These are phyloP conservation scores for Teunomyces funiuensis DNA, from an alignment of 805 yeast species.

Conservation along the genomic window DNA sequence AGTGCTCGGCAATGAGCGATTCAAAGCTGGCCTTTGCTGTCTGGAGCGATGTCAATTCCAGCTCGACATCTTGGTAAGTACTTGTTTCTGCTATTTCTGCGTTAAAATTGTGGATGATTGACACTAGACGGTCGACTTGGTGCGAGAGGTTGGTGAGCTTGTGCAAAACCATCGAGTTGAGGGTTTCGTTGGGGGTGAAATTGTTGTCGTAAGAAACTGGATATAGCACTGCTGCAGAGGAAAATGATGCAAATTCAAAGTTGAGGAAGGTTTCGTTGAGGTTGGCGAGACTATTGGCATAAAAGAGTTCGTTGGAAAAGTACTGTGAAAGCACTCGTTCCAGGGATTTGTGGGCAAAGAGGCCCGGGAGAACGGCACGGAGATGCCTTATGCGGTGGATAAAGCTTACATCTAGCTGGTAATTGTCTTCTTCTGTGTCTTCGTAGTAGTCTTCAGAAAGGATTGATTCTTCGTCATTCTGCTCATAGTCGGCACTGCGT, in stretches of 20 bases:
- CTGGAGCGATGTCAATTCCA: slow-evolving; percentile 7
- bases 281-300: slow-evolving; percentile 13
- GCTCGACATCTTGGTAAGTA: background rate
- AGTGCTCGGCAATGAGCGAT: slow-evolving; percentile 8
- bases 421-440: background rate
- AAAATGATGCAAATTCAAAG: slow-evolving; percentile 9
- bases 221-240: slow-evolving; percentile 4
- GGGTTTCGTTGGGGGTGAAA: slow-evolving; percentile 3
- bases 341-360: slow-evolving; percentile 4
- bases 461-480: slow-evolving; percentile 2
- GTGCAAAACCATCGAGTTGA: slow-evolving; percentile 3
- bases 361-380: slow-evolving; percentile 8
- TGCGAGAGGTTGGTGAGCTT: slow-evolving; percentile 8
- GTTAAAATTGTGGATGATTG: slow-evolving; percentile 12
- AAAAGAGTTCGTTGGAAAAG: slow-evolving; percentile 16
- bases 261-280: slow-evolving; percentile 12
- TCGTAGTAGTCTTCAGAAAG: background rate
- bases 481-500: slow-evolving; percentile 1
- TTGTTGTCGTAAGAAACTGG: slow-evolving; percentile 3
- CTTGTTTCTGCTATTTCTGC: background rate
- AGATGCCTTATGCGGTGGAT: slow-evolving; percentile 1
- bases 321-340: slow-evolving; percentile 8
- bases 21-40: slow-evolving; percentile 8
- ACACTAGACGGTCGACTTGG: slow-evolving; percentile 6
- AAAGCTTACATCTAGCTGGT: background rate